Evolutionary conservation across 306 rosid genomes (phyloP), one percentile per base, ranked within the genome.

Genomic region (Prunus mira): DNA sequence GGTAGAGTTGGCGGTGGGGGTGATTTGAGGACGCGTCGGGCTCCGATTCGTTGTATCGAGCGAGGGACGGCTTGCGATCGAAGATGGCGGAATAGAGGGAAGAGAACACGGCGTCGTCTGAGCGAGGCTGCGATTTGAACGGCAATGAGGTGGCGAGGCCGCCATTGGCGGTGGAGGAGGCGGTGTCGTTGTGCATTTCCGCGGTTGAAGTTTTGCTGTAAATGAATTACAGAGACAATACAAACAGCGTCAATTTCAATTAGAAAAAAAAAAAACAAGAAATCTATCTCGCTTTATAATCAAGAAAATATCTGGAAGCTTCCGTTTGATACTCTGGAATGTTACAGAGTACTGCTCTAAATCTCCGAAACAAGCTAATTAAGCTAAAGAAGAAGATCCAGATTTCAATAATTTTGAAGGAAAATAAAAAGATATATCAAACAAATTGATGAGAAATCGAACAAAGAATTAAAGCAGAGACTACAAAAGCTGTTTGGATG

Each of bases 101-200:
- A 54, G 71, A 52, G 34, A 71, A 86, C 3, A 65, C 76, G 56
- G 56, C 83, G 71, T 74, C 72, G 30, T 75, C 78, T 3, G 86
- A 52, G 61, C 76, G 85, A 65, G 79, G 60, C 82, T 84, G 87
- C 19, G 80, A 69, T 52, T 67, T 80, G 19, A 80, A 69, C 27
- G 51, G 56, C 41, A 83, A 76, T 62, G 80, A 81, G 34, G 72
- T 49, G 72, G 85, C 84, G 66, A 24, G 66, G 73, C 87, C 83
- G 67, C 80, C 81, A 38, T 76, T 51, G 17, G 80, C 79, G 70
- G 91, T 76, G 20, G 83, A 76, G 67, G 87, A 80, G 49, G 75
- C 76, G 69, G 77, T 79, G 65, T 86, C 88, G 67, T 73, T 85
- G 52, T 78, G 91, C 97, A 91, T 91, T 77, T 80, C 19, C 6